Conservation (phyloP, 768 basidiomycete genomes). For the Leccinum disarticulatum region DNA sequence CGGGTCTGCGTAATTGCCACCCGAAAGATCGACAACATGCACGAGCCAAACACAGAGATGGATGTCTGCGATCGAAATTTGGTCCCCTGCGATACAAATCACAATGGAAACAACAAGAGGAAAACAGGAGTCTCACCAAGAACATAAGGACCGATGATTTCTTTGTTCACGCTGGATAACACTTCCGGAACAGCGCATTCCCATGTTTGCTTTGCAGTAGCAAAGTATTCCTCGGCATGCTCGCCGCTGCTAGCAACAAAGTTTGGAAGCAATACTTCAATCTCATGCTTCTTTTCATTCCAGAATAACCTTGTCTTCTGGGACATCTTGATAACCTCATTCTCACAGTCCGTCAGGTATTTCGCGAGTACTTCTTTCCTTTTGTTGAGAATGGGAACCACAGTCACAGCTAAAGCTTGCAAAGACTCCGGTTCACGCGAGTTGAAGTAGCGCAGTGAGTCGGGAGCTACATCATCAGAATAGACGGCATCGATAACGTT, state of each 20-base stretch:
- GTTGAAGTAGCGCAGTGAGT: conserved; percentile 55
- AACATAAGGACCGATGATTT: conserved; percentile 61
- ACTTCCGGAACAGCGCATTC: conserved; percentile 45
- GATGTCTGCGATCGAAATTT: conserved; percentile 77
- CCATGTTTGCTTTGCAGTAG: conserved; percentile 53
- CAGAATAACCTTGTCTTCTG: conserved; percentile 65
- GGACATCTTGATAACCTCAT: conserved; percentile 49
- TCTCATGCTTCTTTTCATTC: conserved; percentile 50
- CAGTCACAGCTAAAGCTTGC: conserved; percentile 41
- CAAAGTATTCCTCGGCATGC: conserved; percentile 51
- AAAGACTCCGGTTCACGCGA: conserved; percentile 59
- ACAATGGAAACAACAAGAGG: background rate
- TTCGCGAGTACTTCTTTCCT: conserved; percentile 49
- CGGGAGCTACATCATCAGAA: conserved; percentile 61
- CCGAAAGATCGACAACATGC: conserved; percentile 56
- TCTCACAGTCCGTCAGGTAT: conserved; percentile 53
- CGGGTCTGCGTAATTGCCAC: conserved; percentile 50
- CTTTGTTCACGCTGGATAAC: conserved; percentile 49
- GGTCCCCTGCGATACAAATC: conserved; percentile 60
- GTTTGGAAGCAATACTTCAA: conserved; percentile 45
- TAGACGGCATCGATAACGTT: conserved; percentile 55
- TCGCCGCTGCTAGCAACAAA: conserved; percentile 44
- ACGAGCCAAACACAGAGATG: conserved; percentile 79
- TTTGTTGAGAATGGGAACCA: conserved; percentile 43
- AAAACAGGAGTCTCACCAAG: conserved; percentile 51